Base-by-base conservation (phyloP, 2,329 filamentous ascomycete genomes). In the Zalaria obscura region DNA sequence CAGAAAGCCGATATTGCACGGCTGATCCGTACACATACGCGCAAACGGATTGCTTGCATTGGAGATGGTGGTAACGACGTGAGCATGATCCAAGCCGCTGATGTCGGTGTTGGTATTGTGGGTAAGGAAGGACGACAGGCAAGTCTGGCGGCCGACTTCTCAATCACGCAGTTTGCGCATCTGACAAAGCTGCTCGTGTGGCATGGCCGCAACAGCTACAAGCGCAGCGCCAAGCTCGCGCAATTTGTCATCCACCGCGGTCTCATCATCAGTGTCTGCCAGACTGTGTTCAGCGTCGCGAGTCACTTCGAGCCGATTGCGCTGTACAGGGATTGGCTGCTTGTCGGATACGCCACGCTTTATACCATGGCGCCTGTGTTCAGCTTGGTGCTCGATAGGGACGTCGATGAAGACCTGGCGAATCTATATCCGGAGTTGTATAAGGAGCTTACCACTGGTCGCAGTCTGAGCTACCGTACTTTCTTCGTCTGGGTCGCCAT, bases 231-330 rank as follows among this genome's bases (percentile, higher is more conserved):
- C 27, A 98, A 98, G 64, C 75, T 98, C 25, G 87, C 85, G 1
- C 93, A 96, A 60, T 98, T 98, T 61, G 89, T 98, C 53, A 98
- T 98, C 53, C 93, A 98, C 58, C 83, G 91, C 54, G 91, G 91
- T 39, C 69, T 98, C 36, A 94, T 98, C 55, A 93, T 98, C 55
- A 81, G 78, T 41, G 87, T 96, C 27, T 95, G 88, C 54, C 91
- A 98, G 65, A 96, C 91, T 1, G 87, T 98, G 72, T 98, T 89
- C 68, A 93, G 84, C 58, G 93, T 96, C 47, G 88, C 89, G 4
- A 81, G 85, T 44, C 76, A 82, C 46, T 95, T 95, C 57, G 86
- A 95, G 58, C 93, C 91, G 0, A 86, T 93, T 52, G 91, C 89
- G 27, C 68, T 98, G 5, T 98, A 96, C 69, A 86, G 80, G 63